Conservation (phyloP, 2,329 filamentous ascomycete genomes). For the Ophiostoma triangulosporum region DNA sequence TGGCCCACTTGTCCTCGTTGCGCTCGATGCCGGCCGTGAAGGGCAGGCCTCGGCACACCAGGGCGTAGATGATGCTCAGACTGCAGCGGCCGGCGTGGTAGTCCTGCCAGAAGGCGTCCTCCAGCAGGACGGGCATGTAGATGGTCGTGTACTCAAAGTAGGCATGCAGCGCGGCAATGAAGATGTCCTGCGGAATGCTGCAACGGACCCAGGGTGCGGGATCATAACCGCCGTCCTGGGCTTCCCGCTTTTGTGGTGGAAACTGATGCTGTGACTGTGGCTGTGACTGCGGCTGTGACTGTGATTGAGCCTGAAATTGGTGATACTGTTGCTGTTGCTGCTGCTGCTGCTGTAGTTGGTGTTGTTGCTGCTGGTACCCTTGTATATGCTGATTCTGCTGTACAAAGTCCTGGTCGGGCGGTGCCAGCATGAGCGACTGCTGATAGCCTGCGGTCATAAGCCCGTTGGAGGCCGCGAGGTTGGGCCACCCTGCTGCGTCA, state of each 20-base stretch:
- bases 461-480: neutral
- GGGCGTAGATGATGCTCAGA: slow-evolving; percentile 14
- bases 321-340: neutral
- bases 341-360: neutral
- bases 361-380: neutral
- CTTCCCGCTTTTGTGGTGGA: neutral
- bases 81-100: slow-evolving; percentile 14
- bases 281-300: neutral
- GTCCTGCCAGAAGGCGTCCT: slow-evolving; percentile 18
- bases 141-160: slow-evolving; percentile 17
- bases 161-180: slow-evolving; percentile 12
- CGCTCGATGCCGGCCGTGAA: slow-evolving; percentile 8
- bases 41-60: slow-evolving; percentile 17
- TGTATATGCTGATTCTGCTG: neutral
- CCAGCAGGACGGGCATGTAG: slow-evolving; percentile 15
- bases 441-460: neutral
- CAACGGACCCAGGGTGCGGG: slow-evolving; percentile 8
- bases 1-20: slow-evolving; percentile 12
- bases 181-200: slow-evolving; percentile 3
- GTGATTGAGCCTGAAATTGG: neutral
- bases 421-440: neutral
- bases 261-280: neutral
- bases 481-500: slow-evolving; percentile 6
- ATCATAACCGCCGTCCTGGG: slow-evolving; percentile 3
- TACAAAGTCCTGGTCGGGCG: neutral